Base-by-base conservation (phyloP, 108 stramenopile genomes). In the Phaeodactylum tricornutum region DNA sequence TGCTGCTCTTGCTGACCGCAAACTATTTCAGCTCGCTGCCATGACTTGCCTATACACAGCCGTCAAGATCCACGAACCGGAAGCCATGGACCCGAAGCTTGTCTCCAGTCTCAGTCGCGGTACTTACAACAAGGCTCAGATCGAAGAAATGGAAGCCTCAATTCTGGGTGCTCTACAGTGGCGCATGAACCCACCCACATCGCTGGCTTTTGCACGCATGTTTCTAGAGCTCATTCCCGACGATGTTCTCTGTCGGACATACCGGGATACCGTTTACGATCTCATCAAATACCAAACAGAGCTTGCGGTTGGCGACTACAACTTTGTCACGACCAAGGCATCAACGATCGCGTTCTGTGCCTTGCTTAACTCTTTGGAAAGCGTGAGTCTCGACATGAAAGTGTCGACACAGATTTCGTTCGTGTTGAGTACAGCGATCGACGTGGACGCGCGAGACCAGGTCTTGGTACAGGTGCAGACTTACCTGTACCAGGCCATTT, bases 21-120 rank as follows among this genome's bases (percentile, higher is more conserved):
- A 56, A 26, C 26, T 43, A 29, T 87, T 71, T 51, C 85, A 87
- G 46, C 62, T 87, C n/a, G 85, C 76, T n/a, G 68, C 72, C 33
- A 59, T 87, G 44, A 57, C 79, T 17, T 32, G 59, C 5, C 61
- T 81, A 22, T 87, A 76, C 72, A 70, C 71, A 9, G 76, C 86
- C 20, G 72, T 82, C 31, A 87, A 87, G 50, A 70, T 82, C 14
- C 43, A 73, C 52, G 77, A 78, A 34, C 46, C 60, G n/a, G 29
- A 66, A 27, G 79, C 63, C 3, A 48, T 81, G 34, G 61, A 74
- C 45, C 58, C 78, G 5, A 38, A 59, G 2, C 26, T 87, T 4
- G 54, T 84, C 9, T 73, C 79, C 14, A 64, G 61, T 1, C 59
- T 81, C 11, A 75, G 74, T 36, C 74, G 65, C 15, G 79, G 84